A percentile compares a stretch with the other conserved stretches of the same genome.
These are phyloP conservation scores for Cryptococcus sp. DNA, from an alignment of 1,284 basidiomycete species.

Conservation along the genomic window DNA sequence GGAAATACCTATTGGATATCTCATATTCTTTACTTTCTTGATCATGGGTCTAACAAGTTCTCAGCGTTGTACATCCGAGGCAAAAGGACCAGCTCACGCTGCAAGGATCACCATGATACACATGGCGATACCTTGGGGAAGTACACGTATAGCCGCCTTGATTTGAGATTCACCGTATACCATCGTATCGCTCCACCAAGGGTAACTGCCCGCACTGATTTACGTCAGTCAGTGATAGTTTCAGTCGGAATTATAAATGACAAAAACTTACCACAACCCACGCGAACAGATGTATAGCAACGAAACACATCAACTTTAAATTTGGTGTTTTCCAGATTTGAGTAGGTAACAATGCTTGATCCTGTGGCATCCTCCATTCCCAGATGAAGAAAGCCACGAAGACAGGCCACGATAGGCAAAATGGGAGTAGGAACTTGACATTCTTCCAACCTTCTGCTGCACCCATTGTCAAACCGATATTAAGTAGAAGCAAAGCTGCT, in stretches of 20 bases:
- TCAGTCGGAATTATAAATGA: background rate
- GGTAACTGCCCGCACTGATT: slow-evolving; percentile 9
- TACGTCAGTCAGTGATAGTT: background rate
- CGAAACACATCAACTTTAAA: slow-evolving; percentile 25
- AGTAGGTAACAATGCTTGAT: slow-evolving; percentile 28
- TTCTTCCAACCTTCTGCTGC: slow-evolving; percentile 14
- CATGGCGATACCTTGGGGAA: slow-evolving; percentile 23
- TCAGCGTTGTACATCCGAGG: background rate
- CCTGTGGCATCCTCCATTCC: slow-evolving; percentile 22
- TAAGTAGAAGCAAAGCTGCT: slow-evolving; percentile 9
- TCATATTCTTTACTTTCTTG: slow-evolving; percentile 8
- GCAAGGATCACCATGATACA: slow-evolving; percentile 16
- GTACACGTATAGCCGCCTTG: slow-evolving; percentile 18
- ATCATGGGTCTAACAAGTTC: slow-evolving; percentile 14
- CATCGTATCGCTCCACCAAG: slow-evolving; percentile 15
- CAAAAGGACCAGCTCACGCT: slow-evolving; percentile 7
- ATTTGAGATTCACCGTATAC: slow-evolving; percentile 17
- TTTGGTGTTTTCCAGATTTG: slow-evolving; percentile 34
- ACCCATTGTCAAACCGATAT: slow-evolving; percentile 16
- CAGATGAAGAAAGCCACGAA: slow-evolving; percentile 21
- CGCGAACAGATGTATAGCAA: slow-evolving; percentile 23
- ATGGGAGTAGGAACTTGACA: slow-evolving; percentile 12
- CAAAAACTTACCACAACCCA: slow-evolving; percentile 13
- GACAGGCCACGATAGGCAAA: slow-evolving; percentile 7
- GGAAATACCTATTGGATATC: background rate